These are phyloP conservation scores for Mediolabrus comicus DNA, from an alignment of 108 stramenopile genomes.

Conservation along the genomic window DNA sequence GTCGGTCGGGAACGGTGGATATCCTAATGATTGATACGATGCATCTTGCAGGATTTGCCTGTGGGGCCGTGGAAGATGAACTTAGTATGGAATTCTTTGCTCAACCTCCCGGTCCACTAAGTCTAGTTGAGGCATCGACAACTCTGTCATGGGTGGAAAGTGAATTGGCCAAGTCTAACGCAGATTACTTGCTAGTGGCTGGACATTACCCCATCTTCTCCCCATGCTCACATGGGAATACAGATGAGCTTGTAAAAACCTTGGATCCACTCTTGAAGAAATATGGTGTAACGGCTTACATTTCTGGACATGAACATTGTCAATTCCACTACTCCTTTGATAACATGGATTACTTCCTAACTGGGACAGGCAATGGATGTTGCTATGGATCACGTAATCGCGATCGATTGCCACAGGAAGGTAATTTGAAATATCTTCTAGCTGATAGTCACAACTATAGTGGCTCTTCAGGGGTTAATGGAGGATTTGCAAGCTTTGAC, in stretches of 20 bases:
- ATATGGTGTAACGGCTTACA: slow-evolving; percentile 49
- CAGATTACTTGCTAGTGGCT: slow-evolving; percentile 52
- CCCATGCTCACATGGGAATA: slow-evolving; percentile 47
- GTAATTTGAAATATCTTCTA: slow-evolving; percentile 31
- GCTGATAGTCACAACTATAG: slow-evolving; percentile 25
- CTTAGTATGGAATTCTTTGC: slow-evolving; percentile 21
- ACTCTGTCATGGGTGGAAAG: slow-evolving; percentile 41
- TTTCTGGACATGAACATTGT: slow-evolving; percentile 61
- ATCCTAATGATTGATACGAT: slow-evolving; percentile 56
- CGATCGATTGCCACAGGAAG: slow-evolving; percentile 13
- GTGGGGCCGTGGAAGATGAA: not conserved
- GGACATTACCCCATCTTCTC: slow-evolving; percentile 61
- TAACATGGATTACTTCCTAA: slow-evolving; percentile 45
- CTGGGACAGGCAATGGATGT: slow-evolving; percentile 49
- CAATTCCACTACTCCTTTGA: slow-evolving; percentile 41
- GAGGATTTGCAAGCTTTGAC: slow-evolving; percentile 40
- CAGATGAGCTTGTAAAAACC: slow-evolving; percentile 22
- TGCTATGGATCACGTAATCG: slow-evolving; percentile 35
- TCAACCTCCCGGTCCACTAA: slow-evolving; percentile 8
- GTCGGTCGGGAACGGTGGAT: slow-evolving; percentile 13
- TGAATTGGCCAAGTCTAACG: slow-evolving; percentile 29
- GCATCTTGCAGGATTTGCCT: slow-evolving; percentile 27
- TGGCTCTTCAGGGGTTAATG: slow-evolving; percentile 24
- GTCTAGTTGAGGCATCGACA: not conserved
- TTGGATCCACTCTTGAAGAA: slow-evolving; percentile 50